These are phyloP conservation scores for Leptodontidium sp. DNA, from an alignment of 2,329 filamentous ascomycete species.

Conservation along the genomic window DNA sequence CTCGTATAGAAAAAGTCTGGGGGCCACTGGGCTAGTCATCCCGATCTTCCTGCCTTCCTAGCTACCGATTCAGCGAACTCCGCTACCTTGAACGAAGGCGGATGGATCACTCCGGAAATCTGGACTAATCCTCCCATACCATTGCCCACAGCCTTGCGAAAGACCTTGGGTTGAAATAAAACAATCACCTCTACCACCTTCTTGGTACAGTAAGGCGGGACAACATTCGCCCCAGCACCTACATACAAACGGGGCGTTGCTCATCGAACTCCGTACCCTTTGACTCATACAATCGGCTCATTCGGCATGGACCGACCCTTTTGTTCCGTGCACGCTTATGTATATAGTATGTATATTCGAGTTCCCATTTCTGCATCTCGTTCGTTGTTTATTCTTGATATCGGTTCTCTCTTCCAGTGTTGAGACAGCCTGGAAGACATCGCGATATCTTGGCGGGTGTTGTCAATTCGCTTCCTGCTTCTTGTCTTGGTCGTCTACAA, in stretches of 20 bases:
- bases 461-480: constrained; percentile 5
- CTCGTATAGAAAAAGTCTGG: background rate
- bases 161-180: background rate
- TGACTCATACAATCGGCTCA: background rate
- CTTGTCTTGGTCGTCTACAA: background rate
- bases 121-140: background rate
- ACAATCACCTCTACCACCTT: background rate
- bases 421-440: background rate
- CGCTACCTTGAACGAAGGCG: background rate
- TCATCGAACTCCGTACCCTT: background rate
- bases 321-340: too few relatives aligned
- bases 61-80: background rate
- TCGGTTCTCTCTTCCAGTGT: background rate
- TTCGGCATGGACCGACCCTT: background rate
- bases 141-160: background rate
- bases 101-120: background rate
- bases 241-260: background rate
- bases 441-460: constrained; percentile 6
- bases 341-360: background rate
- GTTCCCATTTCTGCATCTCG: background rate
- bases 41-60: background rate
- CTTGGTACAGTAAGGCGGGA: constrained; percentile 8
- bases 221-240: background rate
- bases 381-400: background rate
- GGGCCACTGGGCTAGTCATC: background rate